Conservation (phyloP, 257 asterid genomes). For the Osmanthus fragrans region DNA sequence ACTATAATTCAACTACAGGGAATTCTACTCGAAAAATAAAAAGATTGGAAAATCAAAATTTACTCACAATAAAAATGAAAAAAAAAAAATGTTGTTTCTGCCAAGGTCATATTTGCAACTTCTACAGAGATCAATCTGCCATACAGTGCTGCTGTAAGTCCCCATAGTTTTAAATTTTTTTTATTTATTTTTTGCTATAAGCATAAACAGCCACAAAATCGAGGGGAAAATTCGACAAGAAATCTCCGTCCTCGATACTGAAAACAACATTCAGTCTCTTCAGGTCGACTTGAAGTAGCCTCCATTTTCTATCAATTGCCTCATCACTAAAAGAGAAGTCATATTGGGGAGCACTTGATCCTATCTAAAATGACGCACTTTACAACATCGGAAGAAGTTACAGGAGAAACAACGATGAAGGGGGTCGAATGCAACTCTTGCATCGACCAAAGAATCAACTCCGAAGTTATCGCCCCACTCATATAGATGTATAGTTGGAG, state of each 20-base stretch:
- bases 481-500: constrained; percentile 75
- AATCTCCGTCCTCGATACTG: constrained; percentile 27
- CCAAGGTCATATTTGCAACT: constrained; percentile 28
- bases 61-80: neutral
- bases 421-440: constrained; percentile 40
- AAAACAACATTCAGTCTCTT: constrained; percentile 25
- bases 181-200: no score
- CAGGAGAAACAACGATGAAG: constrained; percentile 41
- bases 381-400: constrained; percentile 38
- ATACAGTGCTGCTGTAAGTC: constrained; percentile 22
- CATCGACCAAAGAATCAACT: constrained; percentile 62
- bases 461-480: constrained; percentile 24
- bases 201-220: constrained; percentile 24
- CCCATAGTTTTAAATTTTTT: neutral
- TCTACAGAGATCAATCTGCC: constrained; percentile 24
- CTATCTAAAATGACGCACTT: constrained; percentile 26
- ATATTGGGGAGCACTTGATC: constrained; percentile 31
- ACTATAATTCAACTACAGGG: no score
- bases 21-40: neutral
- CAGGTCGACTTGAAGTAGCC: constrained; percentile 6
- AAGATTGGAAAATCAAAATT: constrained; percentile 13
- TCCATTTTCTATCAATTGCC: no score
- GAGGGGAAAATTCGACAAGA: constrained; percentile 20
- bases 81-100: neutral
- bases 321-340: constrained; percentile 20